phyloP scores from a whole-genome alignment of 352 stramenopile species.

The Phytophthora gonapodyides region DNA sequence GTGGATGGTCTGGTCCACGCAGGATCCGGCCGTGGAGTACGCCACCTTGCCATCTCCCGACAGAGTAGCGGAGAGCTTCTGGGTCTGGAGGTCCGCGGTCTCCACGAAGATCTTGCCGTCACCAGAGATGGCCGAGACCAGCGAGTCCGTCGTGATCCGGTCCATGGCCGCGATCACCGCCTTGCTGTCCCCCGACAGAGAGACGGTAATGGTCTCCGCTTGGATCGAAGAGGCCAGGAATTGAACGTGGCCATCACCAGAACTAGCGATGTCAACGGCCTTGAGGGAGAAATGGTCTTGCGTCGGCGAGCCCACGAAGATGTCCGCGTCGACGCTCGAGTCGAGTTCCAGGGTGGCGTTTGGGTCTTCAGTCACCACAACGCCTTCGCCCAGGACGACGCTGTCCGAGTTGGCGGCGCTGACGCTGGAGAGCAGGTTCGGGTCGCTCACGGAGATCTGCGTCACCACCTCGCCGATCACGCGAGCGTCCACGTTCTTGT shows the following conservation, averaged over 20 bases:
- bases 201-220: constrained; percentile 13
- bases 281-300: constrained; percentile 21
- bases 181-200: constrained; percentile 21
- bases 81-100: constrained; percentile 23
- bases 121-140: constrained; percentile 19
- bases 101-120: constrained; percentile 35
- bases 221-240: constrained; percentile 33
- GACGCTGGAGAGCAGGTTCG: constrained; percentile 26
- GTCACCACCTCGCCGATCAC: constrained; percentile 37
- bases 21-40: constrained; percentile 27
- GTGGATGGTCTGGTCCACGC: constrained; percentile 25
- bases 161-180: constrained; percentile 15
- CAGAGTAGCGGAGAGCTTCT: constrained; percentile 18
- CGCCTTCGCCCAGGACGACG: constrained; percentile 38
- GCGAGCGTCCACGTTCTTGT: constrained; percentile 48
- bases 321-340: constrained; percentile 24
- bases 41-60: constrained; percentile 30
- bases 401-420: constrained; percentile 18
- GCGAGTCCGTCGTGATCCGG: constrained; percentile 19
- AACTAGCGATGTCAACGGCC: constrained; percentile 21
- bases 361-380: constrained; percentile 42
- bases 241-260: constrained; percentile 25
- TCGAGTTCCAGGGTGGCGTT: constrained; percentile 29
- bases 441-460: constrained; percentile 33
- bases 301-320: constrained; percentile 22